A percentile compares a stretch with the other conserved stretches of the same genome.
These are phyloP conservation scores for Epicoccum nigrum DNA, from an alignment of 2,329 filamentous ascomycete genomes.

Conservation along the genomic window DNA sequence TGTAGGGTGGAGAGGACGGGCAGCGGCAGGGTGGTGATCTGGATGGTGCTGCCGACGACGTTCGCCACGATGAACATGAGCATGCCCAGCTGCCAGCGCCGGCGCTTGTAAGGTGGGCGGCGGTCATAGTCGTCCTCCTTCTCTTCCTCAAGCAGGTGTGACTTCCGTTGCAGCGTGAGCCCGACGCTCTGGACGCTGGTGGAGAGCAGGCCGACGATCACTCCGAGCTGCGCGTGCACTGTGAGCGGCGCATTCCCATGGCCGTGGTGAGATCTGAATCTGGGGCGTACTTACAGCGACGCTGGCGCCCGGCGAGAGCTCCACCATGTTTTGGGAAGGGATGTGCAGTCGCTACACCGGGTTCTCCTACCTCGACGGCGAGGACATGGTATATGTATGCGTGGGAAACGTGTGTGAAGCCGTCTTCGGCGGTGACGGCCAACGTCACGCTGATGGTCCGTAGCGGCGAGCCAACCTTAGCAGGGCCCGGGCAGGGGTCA, in stretches of 20 bases:
- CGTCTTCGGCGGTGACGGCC: slow-evolving; percentile 15
- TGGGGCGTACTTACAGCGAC: slow-evolving; percentile 48
- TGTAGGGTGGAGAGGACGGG: slow-evolving; percentile 95
- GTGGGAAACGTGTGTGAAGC: slow-evolving; percentile 4
- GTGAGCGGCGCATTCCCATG: slow-evolving; percentile 15
- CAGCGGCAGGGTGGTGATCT: slow-evolving; percentile 93
- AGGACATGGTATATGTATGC: slow-evolving; percentile 35
- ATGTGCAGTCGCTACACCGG: slow-evolving; percentile 26
- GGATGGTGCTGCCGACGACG: slow-evolving; percentile 90
- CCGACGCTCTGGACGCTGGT: slow-evolving; percentile 95
- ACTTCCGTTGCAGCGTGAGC: slow-evolving; percentile 95
- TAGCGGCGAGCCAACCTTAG: slow-evolving; percentile 35
- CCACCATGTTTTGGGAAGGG: slow-evolving; percentile 41
- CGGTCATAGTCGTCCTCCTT: slow-evolving; percentile 78
- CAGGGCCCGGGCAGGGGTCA: slow-evolving; percentile 43
- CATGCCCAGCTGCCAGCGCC: slow-evolving; percentile 97
- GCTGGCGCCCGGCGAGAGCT: slow-evolving; percentile 50
- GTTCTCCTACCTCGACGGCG: slow-evolving; percentile 39
- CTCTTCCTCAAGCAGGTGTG: slow-evolving; percentile 96
- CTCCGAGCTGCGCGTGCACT: slow-evolving; percentile 70
- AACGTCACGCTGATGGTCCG: slow-evolving; percentile 37
- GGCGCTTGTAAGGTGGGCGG: slow-evolving; percentile 84
- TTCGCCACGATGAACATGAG: slow-evolving; percentile 96
- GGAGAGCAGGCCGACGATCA: slow-evolving; percentile 89
- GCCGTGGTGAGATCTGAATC: too few species aligned